Evolutionary conservation across 2,329 filamentous ascomycete species (phyloP).

Genomic region (Paradendryphiella salina): DNA sequence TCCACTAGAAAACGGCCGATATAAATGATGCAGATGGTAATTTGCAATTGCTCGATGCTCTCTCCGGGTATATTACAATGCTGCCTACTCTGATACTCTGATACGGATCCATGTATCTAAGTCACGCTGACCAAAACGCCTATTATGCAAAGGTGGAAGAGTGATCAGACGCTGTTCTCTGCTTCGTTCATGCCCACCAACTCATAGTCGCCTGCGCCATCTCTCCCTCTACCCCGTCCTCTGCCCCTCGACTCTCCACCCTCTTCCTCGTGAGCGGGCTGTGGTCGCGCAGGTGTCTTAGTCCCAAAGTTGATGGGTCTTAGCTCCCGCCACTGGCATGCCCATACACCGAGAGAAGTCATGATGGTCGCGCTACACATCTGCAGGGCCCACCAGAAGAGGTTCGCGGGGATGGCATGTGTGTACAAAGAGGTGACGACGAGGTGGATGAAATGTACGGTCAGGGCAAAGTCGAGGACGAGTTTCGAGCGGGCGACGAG

Average conservation of each 20-base stretch:
- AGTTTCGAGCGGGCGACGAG: constrained; percentile 89
- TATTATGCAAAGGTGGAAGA: constrained; percentile 32
- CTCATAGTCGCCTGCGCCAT: constrained; percentile 54
- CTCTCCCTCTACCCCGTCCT: constrained; percentile 48
- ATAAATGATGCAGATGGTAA: neutral
- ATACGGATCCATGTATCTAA: constrained; percentile 13
- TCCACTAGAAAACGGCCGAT: neutral
- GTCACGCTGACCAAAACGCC: constrained; percentile 26
- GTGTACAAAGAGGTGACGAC: constrained; percentile 78
- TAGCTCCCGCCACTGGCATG: constrained; percentile 86
- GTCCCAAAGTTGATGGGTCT: constrained; percentile 86
- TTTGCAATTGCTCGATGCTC: constrained; percentile 7
- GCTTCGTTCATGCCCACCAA: constrained; percentile 52
- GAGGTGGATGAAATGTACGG: constrained; percentile 82
- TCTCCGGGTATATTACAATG: constrained; percentile 23
- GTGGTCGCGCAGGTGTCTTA: constrained; percentile 39
- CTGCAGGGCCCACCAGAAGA: constrained; percentile 84
- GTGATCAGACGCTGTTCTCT: constrained; percentile 41
- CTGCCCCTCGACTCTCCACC: constrained; percentile 47
- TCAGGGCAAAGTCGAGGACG: constrained; percentile 90
- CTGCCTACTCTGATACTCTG: constrained; percentile 1
- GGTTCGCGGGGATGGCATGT: constrained; percentile 71
- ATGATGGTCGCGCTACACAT: constrained; percentile 63
- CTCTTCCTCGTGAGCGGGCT: constrained; percentile 38
- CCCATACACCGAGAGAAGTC: constrained; percentile 80